Evolutionary conservation across 352 stramenopile genomes (phyloP), one percentile per base, ranked within the genome.

Genomic region (Phytophthora boehmeriae): DNA sequence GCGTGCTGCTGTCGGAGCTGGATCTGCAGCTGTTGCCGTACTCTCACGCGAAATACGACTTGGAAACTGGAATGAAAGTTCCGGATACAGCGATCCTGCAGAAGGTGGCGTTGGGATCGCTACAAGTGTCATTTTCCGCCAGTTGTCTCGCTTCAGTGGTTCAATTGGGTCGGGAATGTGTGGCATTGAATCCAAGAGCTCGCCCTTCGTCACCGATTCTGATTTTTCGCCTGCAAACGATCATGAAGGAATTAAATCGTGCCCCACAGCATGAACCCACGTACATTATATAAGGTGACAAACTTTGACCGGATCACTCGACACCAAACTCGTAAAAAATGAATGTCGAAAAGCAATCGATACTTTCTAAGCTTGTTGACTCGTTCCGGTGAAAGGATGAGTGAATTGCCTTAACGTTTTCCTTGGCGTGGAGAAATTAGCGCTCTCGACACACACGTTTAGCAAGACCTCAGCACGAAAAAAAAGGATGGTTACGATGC

Each of bases 61-160:
- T 20, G 9, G 43, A 35, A 0, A 56, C 60, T 30, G 46, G 16
- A 22, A 59, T 22, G 48, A 63, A 63, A 25, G 28, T 72, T 30
- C 42, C 64, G 9, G 53, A 73, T 19, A 56, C 54, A 10, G 39
- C 42, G n/a, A 48, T 73, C 13, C 19, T 69, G 10, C 64, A 73
- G 30, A 50, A 53, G 42, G 54, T 73, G 19, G 30, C 59, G 25
- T 41, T 27, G 2, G 63, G 58, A 13, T 25, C 14, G 5, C 19
- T 72, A 11, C 58, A 58, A 22, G 57, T 64, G 16, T 8, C 48
- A 35, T 67, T 65, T 32, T 64, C 59, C n/a, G 22, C n/a, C 1
- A 8, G 5, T 1, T 34, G 20, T 8, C 27, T 46, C 8, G 34
- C 45, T 13, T 19, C 43, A 8, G 23, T 73, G 19, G 11, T 38